Evolutionary conservation across 768 basidiomycete species (phyloP).

Genomic region (Daedaleopsis nitida): DNA sequence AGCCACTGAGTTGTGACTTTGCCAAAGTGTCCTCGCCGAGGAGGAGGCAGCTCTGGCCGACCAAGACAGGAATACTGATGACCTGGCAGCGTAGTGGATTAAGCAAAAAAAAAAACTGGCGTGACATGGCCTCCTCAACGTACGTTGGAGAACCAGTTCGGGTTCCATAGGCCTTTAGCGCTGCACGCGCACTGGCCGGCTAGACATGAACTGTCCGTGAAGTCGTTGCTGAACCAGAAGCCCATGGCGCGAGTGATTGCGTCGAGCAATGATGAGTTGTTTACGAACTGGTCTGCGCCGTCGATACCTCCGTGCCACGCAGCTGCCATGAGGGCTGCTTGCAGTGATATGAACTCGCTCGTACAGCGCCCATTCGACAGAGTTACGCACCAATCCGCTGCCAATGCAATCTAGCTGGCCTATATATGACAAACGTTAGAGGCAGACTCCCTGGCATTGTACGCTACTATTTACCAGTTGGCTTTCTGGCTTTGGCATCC

Average conservation of each 20-base stretch:
- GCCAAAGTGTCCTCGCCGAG: constrained; percentile 48
- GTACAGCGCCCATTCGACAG: too few relatives aligned
- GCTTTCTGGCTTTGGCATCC: constrained; percentile 64
- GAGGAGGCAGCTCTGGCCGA: constrained; percentile 58
- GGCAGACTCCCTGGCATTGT: too few relatives aligned
- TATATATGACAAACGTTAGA: not conserved
- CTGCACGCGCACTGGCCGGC: constrained; percentile 56
- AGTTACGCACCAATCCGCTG: constrained; percentile 45
- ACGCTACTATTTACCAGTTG: constrained; percentile 50
- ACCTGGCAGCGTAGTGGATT: constrained; percentile 38
- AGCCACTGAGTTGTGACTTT: constrained; percentile 42
- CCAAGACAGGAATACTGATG: constrained; percentile 60
- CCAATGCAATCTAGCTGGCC: constrained; percentile 33
- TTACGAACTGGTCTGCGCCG: constrained; percentile 44
- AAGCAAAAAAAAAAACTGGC: not conserved
- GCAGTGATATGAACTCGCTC: not conserved
- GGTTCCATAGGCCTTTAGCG: constrained; percentile 57
- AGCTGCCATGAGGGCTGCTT: constrained; percentile 32
- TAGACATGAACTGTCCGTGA: constrained; percentile 53
- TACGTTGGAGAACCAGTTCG: constrained; percentile 67
- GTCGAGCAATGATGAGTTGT: constrained; percentile 40
- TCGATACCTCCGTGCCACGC: constrained; percentile 55
- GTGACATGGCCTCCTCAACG: constrained; percentile 11
- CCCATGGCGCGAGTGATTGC: constrained; percentile 56
- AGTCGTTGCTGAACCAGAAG: constrained; percentile 65